Percentiles rank a stretch among this genome's conserved stretches.
These are phyloP conservation scores for Favolaschia claudopus DNA, from an alignment of 768 basidiomycete genomes.

Conservation along the genomic window DNA sequence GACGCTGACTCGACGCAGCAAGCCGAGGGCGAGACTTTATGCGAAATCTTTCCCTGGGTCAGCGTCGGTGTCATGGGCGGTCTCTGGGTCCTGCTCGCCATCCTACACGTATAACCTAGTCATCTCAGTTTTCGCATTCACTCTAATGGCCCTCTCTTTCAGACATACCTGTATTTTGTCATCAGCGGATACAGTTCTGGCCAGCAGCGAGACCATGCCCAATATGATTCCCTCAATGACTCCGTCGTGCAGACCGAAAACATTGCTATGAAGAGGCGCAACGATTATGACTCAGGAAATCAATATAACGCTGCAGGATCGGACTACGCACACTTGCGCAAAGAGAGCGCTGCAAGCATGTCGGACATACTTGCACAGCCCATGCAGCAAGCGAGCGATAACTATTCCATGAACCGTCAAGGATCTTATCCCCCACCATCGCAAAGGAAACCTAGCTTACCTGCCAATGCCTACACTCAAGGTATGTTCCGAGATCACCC, in stretches of 20 bases:
- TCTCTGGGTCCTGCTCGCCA: conserved; percentile 82
- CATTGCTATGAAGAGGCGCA: conserved; percentile 69
- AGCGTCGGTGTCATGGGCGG: conserved; percentile 91
- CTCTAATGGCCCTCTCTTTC: conserved; percentile 14
- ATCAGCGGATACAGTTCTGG: conserved; percentile 68
- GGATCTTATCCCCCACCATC: conserved; percentile 41
- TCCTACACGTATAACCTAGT: conserved; percentile 66
- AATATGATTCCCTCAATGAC: conserved; percentile 79
- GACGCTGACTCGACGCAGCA: conserved; percentile 38
- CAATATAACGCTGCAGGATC: conserved; percentile 31
- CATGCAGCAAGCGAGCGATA: conserved; percentile 54
- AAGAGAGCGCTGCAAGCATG: conserved; percentile 61
- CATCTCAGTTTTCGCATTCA: conserved; percentile 2
- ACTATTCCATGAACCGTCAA: conserved; percentile 39
- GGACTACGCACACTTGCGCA: conserved; percentile 57
- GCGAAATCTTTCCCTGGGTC: conserved; percentile 92
- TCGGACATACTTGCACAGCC: conserved; percentile 63
- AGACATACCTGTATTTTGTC: conserved; percentile 60
- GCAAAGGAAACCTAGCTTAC: conserved; percentile 29
- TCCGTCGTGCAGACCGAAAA: conserved; percentile 60
- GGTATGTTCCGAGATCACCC: conserved; percentile 17
- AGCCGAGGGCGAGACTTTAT: conserved; percentile 74
- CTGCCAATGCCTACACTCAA: conserved; percentile 46
- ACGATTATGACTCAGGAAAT: conserved; percentile 65
- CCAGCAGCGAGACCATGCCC: conserved; percentile 82